Base-by-base conservation (phyloP, 345 rosid genomes). In the Murraya koenigii region DNA sequence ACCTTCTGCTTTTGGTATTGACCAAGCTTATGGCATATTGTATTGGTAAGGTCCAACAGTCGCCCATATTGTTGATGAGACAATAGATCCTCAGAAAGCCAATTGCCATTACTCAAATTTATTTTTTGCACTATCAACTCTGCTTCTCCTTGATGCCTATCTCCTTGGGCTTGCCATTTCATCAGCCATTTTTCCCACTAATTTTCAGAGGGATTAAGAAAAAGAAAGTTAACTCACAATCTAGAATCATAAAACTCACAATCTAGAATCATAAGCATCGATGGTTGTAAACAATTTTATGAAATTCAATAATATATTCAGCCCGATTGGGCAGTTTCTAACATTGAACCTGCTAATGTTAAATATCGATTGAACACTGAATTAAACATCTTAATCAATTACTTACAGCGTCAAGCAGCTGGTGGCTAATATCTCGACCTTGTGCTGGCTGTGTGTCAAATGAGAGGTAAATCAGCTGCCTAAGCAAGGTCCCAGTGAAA, bases 171-270 rank as follows among this genome's bases (percentile, higher is more conserved):
- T 71, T 74, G 74, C 98, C 95, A 93, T 54, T 78, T 85, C 77
- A 76, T 39, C 49, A 94, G 78, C 96, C 95, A 96, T 64, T 84
- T 90, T 76, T 81, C 90, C 98, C 99, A 94, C n/a, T n/a, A n/a
- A n/a, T n/a, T n/a, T n/a, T n/a, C n/a, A n/a, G n/a, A n/a, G n/a
- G n/a, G n/a, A n/a, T n/a, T n/a, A n/a, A n/a, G n/a, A n/a, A n/a
- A n/a, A n/a, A n/a, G n/a, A n/a, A n/a, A n/a, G n/a, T n/a, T n/a
- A n/a, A n/a, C n/a, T n/a, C n/a, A n/a, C n/a, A n/a, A n/a, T n/a
- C n/a, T n/a, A n/a, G n/a, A n/a, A n/a, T n/a, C n/a, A n/a, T n/a
- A n/a, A n/a, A n/a, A n/a, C n/a, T n/a, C n/a, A n/a, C n/a, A n/a
- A n/a, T n/a, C 99, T 95, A 39, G 3, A 39, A 39, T 39, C 13